Conservation (phyloP, 2,329 filamentous ascomycete genomes). For the Nigrospora oryzae region DNA sequence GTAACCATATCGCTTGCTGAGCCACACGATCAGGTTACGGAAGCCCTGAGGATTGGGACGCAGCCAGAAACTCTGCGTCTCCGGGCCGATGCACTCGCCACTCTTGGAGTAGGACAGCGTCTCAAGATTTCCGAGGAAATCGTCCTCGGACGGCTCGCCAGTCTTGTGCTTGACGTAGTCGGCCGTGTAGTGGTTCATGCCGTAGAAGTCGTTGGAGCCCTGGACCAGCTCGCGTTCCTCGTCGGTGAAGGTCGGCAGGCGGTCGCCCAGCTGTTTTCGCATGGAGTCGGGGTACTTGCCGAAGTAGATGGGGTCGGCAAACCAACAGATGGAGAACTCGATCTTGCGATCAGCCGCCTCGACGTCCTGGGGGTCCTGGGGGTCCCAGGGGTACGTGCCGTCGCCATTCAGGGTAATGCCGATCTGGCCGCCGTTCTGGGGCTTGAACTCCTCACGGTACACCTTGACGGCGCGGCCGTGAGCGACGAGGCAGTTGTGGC, state of each 20-base stretch:
- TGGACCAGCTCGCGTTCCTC: slow-evolving; percentile 68
- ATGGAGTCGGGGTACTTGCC: slow-evolving; percentile 80
- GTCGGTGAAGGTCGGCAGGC: slow-evolving; percentile 64
- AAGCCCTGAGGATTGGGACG: slow-evolving; percentile 69
- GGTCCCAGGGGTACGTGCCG: slow-evolving; percentile 75
- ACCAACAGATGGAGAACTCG: slow-evolving; percentile 84
- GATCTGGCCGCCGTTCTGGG: slow-evolving; percentile 65
- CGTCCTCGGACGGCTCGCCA: slow-evolving; percentile 50
- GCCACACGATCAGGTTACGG: slow-evolving; percentile 67
- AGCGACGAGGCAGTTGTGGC: slow-evolving; percentile 71
- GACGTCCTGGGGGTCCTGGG: slow-evolving; percentile 63
- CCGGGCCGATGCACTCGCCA: slow-evolving; percentile 67
- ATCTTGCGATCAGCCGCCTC: slow-evolving; percentile 74
- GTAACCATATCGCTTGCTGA: slow-evolving; percentile 65
- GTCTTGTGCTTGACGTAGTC: slow-evolving; percentile 75
- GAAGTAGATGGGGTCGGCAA: slow-evolving; percentile 79
- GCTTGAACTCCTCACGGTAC: slow-evolving; percentile 77
- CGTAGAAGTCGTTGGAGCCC: slow-evolving; percentile 89
- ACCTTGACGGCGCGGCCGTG: slow-evolving; percentile 75
- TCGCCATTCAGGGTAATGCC: slow-evolving; percentile 86
- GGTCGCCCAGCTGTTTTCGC: slow-evolving; percentile 69
- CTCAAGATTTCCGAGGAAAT: slow-evolving; percentile 71
- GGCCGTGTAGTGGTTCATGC: slow-evolving; percentile 90
- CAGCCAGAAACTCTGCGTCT: slow-evolving; percentile 79
- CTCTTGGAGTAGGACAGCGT: slow-evolving; percentile 61